Conservation (phyloP, 179 eudicot genomes). For the Silene coronaria region DNA sequence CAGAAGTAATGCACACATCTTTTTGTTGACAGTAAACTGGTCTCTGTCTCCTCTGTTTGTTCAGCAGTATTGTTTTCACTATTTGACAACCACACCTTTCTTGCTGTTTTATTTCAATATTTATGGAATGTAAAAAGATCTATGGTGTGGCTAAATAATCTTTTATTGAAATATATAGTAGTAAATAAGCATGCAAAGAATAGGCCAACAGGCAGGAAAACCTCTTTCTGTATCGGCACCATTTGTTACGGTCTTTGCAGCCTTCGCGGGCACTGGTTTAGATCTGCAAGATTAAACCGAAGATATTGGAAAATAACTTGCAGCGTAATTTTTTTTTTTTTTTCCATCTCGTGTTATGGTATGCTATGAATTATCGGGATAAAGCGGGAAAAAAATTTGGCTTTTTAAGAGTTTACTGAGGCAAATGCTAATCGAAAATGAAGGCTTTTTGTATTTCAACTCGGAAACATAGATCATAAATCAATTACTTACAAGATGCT, state of each 20-base stretch:
- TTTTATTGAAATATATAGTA: conserved; percentile 16
- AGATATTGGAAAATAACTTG: conserved; percentile 17
- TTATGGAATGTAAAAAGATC: neutral
- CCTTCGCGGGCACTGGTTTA: conserved; percentile 12
- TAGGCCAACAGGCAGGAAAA: conserved; percentile 12
- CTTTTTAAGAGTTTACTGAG: neutral
- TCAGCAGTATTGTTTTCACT: no score
- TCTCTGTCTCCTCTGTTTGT: no score
- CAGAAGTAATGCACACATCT: neutral
- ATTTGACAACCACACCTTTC: no score
- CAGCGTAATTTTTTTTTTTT: neutral
- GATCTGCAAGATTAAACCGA: conserved; percentile 28
- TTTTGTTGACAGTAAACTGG: no score
- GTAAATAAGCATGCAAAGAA: conserved; percentile 20
- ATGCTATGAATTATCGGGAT: no score
- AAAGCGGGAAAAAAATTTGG: neutral
- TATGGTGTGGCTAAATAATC: neutral
- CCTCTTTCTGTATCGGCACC: conserved; percentile 11
- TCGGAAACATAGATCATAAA: conserved; percentile 20
- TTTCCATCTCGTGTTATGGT: no score
- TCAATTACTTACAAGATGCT: conserved; percentile 16
- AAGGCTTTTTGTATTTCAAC: conserved; percentile 18
- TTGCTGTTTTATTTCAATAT: neutral
- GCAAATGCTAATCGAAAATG: neutral
- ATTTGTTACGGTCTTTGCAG: conserved; percentile 4